These are phyloP conservation scores for Mycena indigotica DNA, from an alignment of 768 basidiomycete genomes.

Conservation along the genomic window DNA sequence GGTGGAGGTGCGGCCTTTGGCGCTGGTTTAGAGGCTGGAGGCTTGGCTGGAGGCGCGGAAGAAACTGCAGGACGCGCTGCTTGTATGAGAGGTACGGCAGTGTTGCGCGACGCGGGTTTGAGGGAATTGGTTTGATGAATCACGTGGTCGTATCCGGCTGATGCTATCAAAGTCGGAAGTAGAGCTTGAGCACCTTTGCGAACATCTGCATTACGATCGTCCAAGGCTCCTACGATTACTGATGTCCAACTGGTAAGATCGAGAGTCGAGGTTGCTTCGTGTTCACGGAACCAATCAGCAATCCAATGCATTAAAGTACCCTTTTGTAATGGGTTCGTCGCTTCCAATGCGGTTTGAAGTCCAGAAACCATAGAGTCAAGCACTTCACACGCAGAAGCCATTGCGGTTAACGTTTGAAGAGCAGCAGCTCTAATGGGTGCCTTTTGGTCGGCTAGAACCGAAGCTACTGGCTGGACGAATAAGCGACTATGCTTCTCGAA, in stretches of 20 bases:
- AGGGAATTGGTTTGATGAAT: slow-evolving; percentile 83
- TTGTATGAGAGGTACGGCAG: slow-evolving; percentile 86
- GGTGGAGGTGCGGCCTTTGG: slow-evolving; percentile 29
- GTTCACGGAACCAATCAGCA: slow-evolving; percentile 74
- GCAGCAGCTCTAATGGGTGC: slow-evolving; percentile 80
- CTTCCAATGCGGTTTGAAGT: slow-evolving; percentile 79
- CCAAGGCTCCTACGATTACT: slow-evolving; percentile 73
- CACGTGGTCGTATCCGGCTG: slow-evolving; percentile 80
- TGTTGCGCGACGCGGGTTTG: slow-evolving; percentile 87
- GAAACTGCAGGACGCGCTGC: slow-evolving; percentile 58
- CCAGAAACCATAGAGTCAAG: slow-evolving; percentile 81
- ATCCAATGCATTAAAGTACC: slow-evolving; percentile 80
- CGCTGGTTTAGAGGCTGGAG: slow-evolving; percentile 27
- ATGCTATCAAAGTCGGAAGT: slow-evolving; percentile 72
- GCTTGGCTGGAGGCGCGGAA: slow-evolving; percentile 29
- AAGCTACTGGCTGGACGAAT: slow-evolving; percentile 74
- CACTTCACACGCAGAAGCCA: slow-evolving; percentile 82
- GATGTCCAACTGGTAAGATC: slow-evolving; percentile 74
- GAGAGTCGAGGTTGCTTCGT: slow-evolving; percentile 51
- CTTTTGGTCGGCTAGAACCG: slow-evolving; percentile 92
- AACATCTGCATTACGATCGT: slow-evolving; percentile 90
- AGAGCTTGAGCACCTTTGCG: slow-evolving; percentile 88
- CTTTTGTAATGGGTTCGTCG: slow-evolving; percentile 85
- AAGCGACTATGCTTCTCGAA: slow-evolving; percentile 89
- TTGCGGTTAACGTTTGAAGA: slow-evolving; percentile 75